phyloP scores from a whole-genome alignment of 768 basidiomycete species.

The Dioszegia aurantiaca region DNA sequence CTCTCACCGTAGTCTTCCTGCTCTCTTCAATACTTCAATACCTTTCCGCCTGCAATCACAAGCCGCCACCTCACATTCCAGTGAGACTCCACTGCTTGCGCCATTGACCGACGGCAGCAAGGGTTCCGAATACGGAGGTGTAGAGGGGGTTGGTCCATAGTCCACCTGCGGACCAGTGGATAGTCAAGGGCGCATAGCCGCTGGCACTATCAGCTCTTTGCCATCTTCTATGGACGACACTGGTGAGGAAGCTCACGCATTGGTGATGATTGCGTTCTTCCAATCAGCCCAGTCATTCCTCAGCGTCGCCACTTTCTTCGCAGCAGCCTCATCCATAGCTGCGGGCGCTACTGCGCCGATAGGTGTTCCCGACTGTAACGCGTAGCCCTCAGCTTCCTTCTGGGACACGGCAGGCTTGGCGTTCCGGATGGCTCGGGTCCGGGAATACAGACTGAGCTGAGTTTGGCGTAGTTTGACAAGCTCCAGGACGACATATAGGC shows the following conservation, averaged over 20 bases:
- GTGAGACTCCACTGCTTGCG: slow-evolving; percentile 31
- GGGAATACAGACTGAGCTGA: slow-evolving; percentile 19
- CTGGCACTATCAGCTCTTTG: slow-evolving; percentile 19
- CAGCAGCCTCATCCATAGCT: background rate
- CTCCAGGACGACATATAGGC: slow-evolving; percentile 43
- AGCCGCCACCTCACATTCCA: slow-evolving; percentile 1
- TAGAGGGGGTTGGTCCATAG: slow-evolving; percentile 41
- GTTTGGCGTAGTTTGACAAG: slow-evolving; percentile 32
- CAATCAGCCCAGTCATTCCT: slow-evolving; percentile 33
- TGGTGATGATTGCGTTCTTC: slow-evolving; percentile 31
- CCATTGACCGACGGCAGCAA: slow-evolving; percentile 35
- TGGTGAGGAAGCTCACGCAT: slow-evolving; percentile 23
- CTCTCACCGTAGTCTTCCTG: background rate
- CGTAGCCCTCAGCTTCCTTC: slow-evolving; percentile 43
- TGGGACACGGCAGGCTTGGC: slow-evolving; percentile 24
- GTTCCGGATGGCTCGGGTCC: slow-evolving; percentile 23
- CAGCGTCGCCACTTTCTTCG: slow-evolving; percentile 12
- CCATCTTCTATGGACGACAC: background rate
- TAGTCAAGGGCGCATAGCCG: slow-evolving; percentile 48
- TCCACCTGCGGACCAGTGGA: slow-evolving; percentile 48
- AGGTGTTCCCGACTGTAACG: slow-evolving; percentile 20
- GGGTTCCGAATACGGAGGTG: slow-evolving; percentile 30
- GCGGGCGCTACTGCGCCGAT: background rate
- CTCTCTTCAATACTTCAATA: background rate
- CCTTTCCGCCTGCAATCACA: background rate